Evolutionary conservation across 805 yeast genomes (phyloP), one percentile per base, ranked within the genome.

Genomic region (Lipomyces yamanashiensis): DNA sequence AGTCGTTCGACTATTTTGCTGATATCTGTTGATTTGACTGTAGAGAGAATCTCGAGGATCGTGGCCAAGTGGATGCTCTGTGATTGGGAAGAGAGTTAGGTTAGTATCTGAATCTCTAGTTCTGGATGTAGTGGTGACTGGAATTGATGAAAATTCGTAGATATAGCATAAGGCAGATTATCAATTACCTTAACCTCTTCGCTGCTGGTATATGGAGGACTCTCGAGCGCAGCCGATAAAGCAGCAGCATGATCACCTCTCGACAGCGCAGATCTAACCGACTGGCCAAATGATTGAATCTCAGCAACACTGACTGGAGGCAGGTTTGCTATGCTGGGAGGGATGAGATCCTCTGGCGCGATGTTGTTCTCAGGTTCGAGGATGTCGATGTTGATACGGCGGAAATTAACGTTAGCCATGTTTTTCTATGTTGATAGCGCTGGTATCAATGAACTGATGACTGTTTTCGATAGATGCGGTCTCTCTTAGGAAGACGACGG

Each of bases 361-460:
- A 89, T 76, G 17, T 79, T 79, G 70, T 83, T 84, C 53, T 92
- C 97, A 2, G 96, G 89, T 73, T 92, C 97, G 69, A 86, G 86
- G 17, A 91, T 89, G 76, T 95, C 98, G 59, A 95, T 87, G 75
- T 95, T 97, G 71, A 93, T 90, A 82, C 95, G 86, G 84, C 99
- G 72, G 68, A 78, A 78, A 67, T 70, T 59, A 41, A 70, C 67
- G 49, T 53, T 57, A 33, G 61, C 61, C 64, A 66, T 64, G 10
- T 2, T 33, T 21, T 10, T 15, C 41, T 12, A 39, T 39, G 28
- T 28, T 28, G 28, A 28, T 28, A 28, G 28, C 28, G 28, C 28
- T 28, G 28, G 5, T 28, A 28, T 28, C 28, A 28, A 28, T 28
- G 5, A 5, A 28, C 28, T 3, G 5, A 28, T 3, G 5, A 28